A percentile compares a stretch with the other conserved stretches of the same genome.
Evolutionary conservation across 129 eudicot species (phyloP).

Genomic region (Centrapalus pauciflorus): DNA sequence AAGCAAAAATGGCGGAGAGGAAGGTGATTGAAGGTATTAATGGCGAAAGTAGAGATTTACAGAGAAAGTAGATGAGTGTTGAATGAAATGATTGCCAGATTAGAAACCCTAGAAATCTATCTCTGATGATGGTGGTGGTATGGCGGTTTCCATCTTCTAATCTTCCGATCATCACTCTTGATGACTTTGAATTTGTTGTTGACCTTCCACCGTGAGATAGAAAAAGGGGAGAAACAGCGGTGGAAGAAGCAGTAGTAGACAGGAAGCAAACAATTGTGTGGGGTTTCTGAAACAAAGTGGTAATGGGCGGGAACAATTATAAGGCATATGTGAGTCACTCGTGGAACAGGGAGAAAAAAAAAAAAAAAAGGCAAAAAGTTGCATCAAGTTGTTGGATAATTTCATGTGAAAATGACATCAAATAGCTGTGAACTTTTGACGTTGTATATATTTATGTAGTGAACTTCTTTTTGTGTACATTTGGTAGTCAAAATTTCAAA

Average conservation of each 20-base stretch:
- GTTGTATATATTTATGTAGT: no score
- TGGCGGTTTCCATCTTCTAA: neutral
- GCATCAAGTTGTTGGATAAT: no score
- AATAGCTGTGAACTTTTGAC: no score
- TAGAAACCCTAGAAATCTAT: constrained; percentile 63
- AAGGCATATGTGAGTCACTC: no score
- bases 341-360: no score
- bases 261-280: neutral
- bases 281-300: constrained; percentile 12
- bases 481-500: no score
- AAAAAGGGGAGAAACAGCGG: neutral
- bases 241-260: neutral
- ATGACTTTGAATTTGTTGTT: neutral
- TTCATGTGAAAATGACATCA: no score
- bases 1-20: constrained; percentile 6
- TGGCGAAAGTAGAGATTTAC: constrained; percentile 45
- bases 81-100: constrained; percentile 72
- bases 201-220: neutral
- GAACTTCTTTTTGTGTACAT: no score
- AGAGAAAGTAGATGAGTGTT: constrained; percentile 32
- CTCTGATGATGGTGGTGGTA: constrained; percentile 22
- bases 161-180: constrained; percentile 26
- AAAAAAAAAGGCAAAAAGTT: no score
- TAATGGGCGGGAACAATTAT: constrained; percentile 39
- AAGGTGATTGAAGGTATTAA: constrained; percentile 23